These are phyloP conservation scores for Kurtzmaniella cleridarum DNA, from an alignment of 805 yeast genomes.

Conservation along the genomic window DNA sequence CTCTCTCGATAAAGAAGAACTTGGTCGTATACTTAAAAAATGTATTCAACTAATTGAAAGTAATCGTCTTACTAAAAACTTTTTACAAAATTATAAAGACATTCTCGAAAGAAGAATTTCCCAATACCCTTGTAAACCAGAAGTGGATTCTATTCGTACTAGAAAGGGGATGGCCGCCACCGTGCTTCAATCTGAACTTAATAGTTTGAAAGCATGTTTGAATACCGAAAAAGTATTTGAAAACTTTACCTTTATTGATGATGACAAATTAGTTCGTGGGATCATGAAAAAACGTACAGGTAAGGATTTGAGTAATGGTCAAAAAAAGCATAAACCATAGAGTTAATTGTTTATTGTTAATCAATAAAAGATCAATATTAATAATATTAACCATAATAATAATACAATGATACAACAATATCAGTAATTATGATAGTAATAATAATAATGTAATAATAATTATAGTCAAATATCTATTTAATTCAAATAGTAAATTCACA, in stretches of 20 bases:
- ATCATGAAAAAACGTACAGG: conserved; percentile 44
- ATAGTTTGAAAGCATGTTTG: conserved; percentile 41
- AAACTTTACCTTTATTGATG: conserved; percentile 44
- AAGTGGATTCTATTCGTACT: conserved; percentile 5
- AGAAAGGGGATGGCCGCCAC: conserved; percentile 45
- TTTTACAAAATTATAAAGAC: conserved; percentile 22
- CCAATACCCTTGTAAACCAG: conserved; percentile 49
- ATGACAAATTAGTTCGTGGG: conserved; percentile 54
- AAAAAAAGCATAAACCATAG: conserved; percentile 11
- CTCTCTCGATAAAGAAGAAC: conserved; percentile 12
- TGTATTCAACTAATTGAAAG: conserved; percentile 56
- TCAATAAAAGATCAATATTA: too few relatives aligned
- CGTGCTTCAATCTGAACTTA: conserved; percentile 53
- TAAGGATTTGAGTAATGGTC: conserved; percentile 2
- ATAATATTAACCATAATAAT: too few relatives aligned
- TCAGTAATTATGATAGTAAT: too few relatives aligned
- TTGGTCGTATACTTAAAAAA: conserved; percentile 52
- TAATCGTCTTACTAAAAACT: conserved; percentile 39
- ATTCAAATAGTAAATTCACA: too few relatives aligned
- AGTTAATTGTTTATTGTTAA: conserved; percentile 3
- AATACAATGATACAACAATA: too few relatives aligned
- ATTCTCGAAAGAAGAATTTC: conserved; percentile 31
- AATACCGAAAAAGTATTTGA: conserved; percentile 21
- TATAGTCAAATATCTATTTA: too few relatives aligned
- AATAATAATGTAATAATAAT: too few relatives aligned